Evolutionary conservation across 1,284 basidiomycete species (phyloP).

Genomic region (Ustilago hordei): DNA sequence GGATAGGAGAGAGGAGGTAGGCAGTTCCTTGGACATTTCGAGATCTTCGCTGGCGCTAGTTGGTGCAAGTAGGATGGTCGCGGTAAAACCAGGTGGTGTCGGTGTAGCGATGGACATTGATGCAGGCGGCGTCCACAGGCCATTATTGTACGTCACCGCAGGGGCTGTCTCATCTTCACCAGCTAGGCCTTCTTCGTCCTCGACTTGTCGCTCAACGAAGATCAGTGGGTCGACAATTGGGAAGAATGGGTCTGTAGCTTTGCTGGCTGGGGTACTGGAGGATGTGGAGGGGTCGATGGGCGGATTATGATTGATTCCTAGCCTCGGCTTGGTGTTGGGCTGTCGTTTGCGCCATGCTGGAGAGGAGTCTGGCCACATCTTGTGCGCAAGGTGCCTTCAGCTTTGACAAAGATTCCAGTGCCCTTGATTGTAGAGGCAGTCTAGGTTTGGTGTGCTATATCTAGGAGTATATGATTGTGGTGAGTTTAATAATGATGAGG

Average conservation of each 20-base stretch:
- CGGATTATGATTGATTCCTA: constrained; percentile 22
- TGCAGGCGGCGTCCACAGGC: constrained; percentile 42
- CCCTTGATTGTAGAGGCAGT: not conserved
- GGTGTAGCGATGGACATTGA: not conserved
- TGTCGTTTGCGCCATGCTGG: constrained; percentile 33
- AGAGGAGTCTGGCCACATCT: constrained; percentile 34
- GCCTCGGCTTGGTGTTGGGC: constrained; percentile 23
- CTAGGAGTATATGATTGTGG: not conserved
- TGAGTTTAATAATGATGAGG: not conserved
- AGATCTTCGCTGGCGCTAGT: not conserved
- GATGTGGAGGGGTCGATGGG: not conserved
- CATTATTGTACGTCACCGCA: constrained; percentile 30
- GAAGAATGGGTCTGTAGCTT: not conserved
- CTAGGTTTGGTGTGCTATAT: not conserved
- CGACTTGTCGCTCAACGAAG: constrained; percentile 13
- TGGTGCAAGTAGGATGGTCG: constrained; percentile 4
- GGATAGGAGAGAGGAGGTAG: not conserved
- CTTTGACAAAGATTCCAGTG: not conserved
- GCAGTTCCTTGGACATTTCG: not conserved
- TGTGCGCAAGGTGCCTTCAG: not conserved
- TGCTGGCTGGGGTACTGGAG: not conserved
- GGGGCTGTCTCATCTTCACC: not conserved
- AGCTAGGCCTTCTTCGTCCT: constrained; percentile 4
- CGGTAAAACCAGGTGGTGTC: constrained; percentile 13
- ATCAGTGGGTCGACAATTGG: constrained; percentile 6